A percentile compares a stretch with the other conserved stretches of the same genome.
phyloP scores from a whole-genome alignment of 2,329 filamentous ascomycete species.

The Claviceps maximensis region DNA sequence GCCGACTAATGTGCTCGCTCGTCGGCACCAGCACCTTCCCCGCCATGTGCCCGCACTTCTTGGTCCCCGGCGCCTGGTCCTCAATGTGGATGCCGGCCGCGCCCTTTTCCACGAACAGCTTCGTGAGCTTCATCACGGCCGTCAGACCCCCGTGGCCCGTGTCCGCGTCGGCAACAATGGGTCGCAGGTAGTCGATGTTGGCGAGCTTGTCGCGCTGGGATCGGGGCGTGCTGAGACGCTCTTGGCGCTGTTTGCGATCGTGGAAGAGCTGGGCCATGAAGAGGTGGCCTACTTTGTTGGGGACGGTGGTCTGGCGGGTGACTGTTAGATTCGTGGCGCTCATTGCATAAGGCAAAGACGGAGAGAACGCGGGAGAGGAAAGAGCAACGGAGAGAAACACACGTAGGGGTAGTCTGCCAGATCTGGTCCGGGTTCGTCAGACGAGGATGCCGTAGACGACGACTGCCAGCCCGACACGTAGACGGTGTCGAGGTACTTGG shows the following conservation, averaged over 20 bases:
- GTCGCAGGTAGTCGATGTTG: constrained; percentile 86
- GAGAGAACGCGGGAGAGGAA: not conserved
- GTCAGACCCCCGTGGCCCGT: constrained; percentile 94
- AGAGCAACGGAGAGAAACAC: constrained; percentile 20
- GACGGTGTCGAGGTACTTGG: constrained; percentile 94
- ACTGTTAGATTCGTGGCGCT: too few relatives aligned
- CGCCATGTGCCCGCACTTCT: constrained; percentile 99
- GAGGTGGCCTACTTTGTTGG: constrained; percentile 93
- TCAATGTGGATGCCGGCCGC: constrained; percentile 98
- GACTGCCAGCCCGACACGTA: constrained; percentile 99
- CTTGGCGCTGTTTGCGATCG: constrained; percentile 96
- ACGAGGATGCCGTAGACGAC: constrained; percentile 86
- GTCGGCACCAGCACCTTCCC: constrained; percentile 96
- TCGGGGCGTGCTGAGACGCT: constrained; percentile 68
- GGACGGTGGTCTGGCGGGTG: constrained; percentile 67
- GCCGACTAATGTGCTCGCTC: constrained; percentile 92
- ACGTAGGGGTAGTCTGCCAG: constrained; percentile 94
- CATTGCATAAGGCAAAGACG: not conserved
- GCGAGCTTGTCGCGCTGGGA: constrained; percentile 57
- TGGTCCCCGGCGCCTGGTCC: constrained; percentile 94
- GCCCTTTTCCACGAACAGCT: constrained; percentile 92
- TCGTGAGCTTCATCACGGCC: constrained; percentile 99
- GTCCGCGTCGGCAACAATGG: constrained; percentile 93
- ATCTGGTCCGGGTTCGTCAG: constrained; percentile 93
- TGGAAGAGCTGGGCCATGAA: constrained; percentile 99